Conservation (phyloP, 225 moss, liverwort and hornwort species). For the Ulota crispa region DNA sequence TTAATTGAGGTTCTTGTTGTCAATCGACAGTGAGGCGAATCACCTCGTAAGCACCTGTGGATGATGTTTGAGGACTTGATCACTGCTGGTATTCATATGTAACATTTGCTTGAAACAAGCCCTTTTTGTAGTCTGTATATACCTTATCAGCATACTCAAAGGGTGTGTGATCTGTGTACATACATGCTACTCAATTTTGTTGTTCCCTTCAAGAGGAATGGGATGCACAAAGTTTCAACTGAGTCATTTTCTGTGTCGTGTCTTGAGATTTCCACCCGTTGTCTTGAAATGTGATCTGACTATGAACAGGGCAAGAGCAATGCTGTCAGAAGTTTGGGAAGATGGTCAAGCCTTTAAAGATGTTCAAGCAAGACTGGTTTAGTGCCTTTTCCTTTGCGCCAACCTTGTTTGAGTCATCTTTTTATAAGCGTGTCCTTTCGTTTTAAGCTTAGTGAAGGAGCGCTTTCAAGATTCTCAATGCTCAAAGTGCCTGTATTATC, state of each 20-base stretch:
- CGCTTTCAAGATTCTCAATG: not conserved
- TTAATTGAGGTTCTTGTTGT: slow-evolving; percentile 27
- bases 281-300: slow-evolving; percentile 20
- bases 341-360: slow-evolving; percentile 95
- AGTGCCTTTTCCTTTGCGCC: not conserved
- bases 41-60: slow-evolving; percentile 39
- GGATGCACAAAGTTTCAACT: slow-evolving; percentile 4
- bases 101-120: slow-evolving; percentile 29
- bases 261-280: slow-evolving; percentile 1
- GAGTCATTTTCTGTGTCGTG: not conserved
- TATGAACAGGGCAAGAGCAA: slow-evolving; percentile 76
- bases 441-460: not conserved
- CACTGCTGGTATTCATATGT: slow-evolving; percentile 35
- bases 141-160: slow-evolving; percentile 17
- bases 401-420: slow-evolving; percentile 17
- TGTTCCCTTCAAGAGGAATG: not conserved
- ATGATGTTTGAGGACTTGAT: slow-evolving; percentile 39
- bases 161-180: slow-evolving; percentile 20
- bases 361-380: slow-evolving; percentile 80
- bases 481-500: slow-evolving; percentile 1
- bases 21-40: slow-evolving; percentile 39
- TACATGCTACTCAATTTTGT: slow-evolving; percentile 17
- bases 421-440: not conserved
- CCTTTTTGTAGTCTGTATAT: slow-evolving; percentile 11
- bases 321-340: slow-evolving; percentile 96